Evolutionary conservation across 345 rosid species (phyloP).

Genomic region (Gynandropsis gynandra): DNA sequence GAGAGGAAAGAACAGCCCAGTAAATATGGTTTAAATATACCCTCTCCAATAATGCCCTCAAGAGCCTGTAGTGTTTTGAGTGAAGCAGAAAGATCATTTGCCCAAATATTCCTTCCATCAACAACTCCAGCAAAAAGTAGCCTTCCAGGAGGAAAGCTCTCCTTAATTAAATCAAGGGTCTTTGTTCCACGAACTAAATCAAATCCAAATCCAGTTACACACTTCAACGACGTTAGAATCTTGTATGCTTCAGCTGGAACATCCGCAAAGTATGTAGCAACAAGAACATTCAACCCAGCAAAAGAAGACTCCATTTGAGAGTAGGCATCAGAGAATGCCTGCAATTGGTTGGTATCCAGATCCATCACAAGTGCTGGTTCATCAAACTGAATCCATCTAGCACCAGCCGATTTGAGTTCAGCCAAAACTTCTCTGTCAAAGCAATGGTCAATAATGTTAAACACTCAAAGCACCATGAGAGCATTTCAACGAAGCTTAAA

Average conservation of each 20-base stretch:
- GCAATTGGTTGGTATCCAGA: slow-evolving; percentile 66
- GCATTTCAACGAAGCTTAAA: not conserved
- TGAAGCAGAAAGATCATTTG: slow-evolving; percentile 78
- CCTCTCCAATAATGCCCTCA: slow-evolving; percentile 77
- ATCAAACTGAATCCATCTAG: slow-evolving; percentile 89
- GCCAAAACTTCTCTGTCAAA: slow-evolving; percentile 66
- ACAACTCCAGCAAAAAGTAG: slow-evolving; percentile 87
- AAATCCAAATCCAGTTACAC: slow-evolving; percentile 75
- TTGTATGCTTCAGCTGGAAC: slow-evolving; percentile 64
- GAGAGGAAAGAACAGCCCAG: not conserved
- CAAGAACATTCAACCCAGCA: slow-evolving; percentile 60
- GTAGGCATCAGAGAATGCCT: slow-evolving; percentile 64
- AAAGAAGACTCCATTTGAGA: slow-evolving; percentile 54
- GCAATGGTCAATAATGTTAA: slow-evolving; percentile 8
- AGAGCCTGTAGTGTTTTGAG: slow-evolving; percentile 49
- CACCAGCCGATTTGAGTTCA: slow-evolving; percentile 85
- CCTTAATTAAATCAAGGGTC: slow-evolving; percentile 71
- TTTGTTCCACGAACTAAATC: slow-evolving; percentile 81
- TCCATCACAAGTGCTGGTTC: slow-evolving; percentile 82
- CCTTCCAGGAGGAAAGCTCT: slow-evolving; percentile 61
- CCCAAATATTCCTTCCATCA: slow-evolving; percentile 99
- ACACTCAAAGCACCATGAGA: not conserved
- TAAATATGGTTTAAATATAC: slow-evolving; percentile 24
- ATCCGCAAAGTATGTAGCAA: slow-evolving; percentile 89
- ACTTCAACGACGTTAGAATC: slow-evolving; percentile 64